Evolutionary conservation across 441 rosid species (phyloP).

Genomic region (Pelargonium exstipulatum): DNA sequence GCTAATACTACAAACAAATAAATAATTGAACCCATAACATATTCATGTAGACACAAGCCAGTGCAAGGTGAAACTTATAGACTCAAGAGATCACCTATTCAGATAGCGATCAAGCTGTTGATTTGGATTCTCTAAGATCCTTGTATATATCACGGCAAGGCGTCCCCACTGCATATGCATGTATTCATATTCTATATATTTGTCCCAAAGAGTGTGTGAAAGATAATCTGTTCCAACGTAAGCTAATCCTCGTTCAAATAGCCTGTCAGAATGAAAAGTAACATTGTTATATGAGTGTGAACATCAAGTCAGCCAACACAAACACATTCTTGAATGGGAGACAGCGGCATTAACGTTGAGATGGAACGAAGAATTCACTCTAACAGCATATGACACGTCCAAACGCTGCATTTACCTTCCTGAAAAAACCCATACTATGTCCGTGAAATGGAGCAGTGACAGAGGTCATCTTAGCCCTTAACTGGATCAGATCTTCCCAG

Average conservation of each 20-base stretch:
- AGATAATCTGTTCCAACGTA: slow-evolving; percentile 92
- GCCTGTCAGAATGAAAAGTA: slow-evolving; percentile 41
- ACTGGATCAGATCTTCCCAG: slow-evolving; percentile 85
- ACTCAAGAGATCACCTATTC: slow-evolving; percentile 40
- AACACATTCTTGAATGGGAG: slow-evolving; percentile 28
- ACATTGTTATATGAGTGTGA: slow-evolving; percentile 21
- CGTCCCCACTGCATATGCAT: slow-evolving; percentile 83
- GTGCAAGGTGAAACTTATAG: background rate
- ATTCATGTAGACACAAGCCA: background rate
- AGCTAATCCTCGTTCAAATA: slow-evolving; percentile 84
- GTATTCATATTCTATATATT: slow-evolving; percentile 87
- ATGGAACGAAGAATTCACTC: slow-evolving; percentile 68
- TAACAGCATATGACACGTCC: slow-evolving; percentile 58
- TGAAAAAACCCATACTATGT: slow-evolving; percentile 67
- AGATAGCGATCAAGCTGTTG: slow-evolving; percentile 75
- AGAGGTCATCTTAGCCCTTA: slow-evolving; percentile 85
- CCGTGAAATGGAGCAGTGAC: slow-evolving; percentile 68
- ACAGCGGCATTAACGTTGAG: slow-evolving; percentile 35
- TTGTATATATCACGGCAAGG: slow-evolving; percentile 68
- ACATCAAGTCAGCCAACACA: slow-evolving; percentile 26
- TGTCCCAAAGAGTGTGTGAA: slow-evolving; percentile 81
- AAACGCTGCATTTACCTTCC: slow-evolving; percentile 96
- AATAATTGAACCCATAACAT: background rate
- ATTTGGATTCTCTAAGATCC: slow-evolving; percentile 80
- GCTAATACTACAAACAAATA: background rate